Evolutionary conservation across 768 basidiomycete genomes (phyloP).

Genomic region (Rhodotorula graminis): DNA sequence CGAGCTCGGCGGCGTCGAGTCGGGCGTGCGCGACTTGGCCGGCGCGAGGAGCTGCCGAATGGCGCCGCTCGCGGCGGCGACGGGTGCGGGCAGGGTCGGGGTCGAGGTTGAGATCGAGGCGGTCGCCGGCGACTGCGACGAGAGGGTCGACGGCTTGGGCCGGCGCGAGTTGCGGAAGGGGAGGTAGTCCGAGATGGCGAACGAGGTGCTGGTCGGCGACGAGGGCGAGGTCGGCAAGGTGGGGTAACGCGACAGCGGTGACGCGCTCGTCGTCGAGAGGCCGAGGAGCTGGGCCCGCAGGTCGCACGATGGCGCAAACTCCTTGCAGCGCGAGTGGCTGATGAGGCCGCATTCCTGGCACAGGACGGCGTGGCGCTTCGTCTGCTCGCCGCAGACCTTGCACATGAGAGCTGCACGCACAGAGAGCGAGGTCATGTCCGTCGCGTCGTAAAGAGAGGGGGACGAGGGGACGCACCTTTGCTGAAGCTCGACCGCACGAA

Average conservation of each 20-base stretch:
- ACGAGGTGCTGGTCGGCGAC: neutral
- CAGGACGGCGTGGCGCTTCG: conserved; percentile 80
- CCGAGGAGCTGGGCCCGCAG: conserved; percentile 35
- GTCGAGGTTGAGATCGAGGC: neutral
- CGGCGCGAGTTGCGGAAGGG: conserved; percentile 27
- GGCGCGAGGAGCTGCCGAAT: conserved; percentile 3
- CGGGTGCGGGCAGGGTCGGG: conserved; percentile 1
- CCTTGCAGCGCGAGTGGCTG: conserved; percentile 54
- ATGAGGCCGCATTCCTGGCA: conserved; percentile 87
- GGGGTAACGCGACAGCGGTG: neutral
- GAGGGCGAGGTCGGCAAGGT: neutral
- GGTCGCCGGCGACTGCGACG: neutral
- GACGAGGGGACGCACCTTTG: neutral
- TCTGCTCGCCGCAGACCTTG: conserved; percentile 69
- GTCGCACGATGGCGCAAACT: conserved; percentile 37
- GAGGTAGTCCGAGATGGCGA: conserved; percentile 21
- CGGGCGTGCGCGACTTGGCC: conserved; percentile 2
- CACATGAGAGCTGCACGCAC: conserved; percentile 67
- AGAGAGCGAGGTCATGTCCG: too few relatives aligned
- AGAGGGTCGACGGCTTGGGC: neutral
- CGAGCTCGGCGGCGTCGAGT: conserved; percentile 4
- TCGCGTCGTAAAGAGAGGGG: too few relatives aligned
- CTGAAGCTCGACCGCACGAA: neutral
- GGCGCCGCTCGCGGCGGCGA: conserved; percentile 3
- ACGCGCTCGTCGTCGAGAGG: neutral